Evolutionary conservation across 306 rosid species (phyloP), one percentile per base, ranked within the genome.

Genomic region (Ormosia semicastrata): DNA sequence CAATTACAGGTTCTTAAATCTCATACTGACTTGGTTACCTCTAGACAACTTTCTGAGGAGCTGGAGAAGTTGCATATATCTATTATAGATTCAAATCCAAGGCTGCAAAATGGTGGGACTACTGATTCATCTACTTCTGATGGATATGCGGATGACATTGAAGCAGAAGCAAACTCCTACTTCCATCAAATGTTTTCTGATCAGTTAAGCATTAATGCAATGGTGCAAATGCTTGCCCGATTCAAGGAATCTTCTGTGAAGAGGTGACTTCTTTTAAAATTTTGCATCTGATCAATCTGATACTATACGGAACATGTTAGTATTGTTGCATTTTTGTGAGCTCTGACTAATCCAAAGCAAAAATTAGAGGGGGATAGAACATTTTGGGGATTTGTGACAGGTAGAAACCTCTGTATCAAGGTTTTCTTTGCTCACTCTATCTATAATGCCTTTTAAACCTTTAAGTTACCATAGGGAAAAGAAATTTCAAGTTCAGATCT

Each of bases 101-200:
- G 94, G 84, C 81, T 94, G 78, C 97, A 82, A 79, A 90, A 90
- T 86, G 91, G 89, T 33, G 97, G 88, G 52, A 43, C 90, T 53
- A 65, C 84, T 50, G 98, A 96, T 81, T 87, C 92, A 81, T 82
- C 97, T 13, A 62, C 86, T 37, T 67, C 93, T 54, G 97, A 93
- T 73, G 97, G 91, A 89, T 93, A 87, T 88, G 74, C 92, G 0
- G 93, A 89, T 46, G 98, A 96, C 75, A 88, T 96, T 78, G 99
- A 96, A 88, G 62, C 87, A 0, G 98, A 96, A 90, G 98, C 99
- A 69, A 96, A 94, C 86, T 80, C 89, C 39, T 88, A 88, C 78
- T 96, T 96, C 88, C 98, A 94, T 64, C 89, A 94, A 66, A 94
- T 96, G 98, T 96, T 92, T 71, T 94, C 98, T 74, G 90, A 92